Conservation (phyloP, 108 stramenopile genomes). For the Pseudonitzschia multiseries region DNA sequence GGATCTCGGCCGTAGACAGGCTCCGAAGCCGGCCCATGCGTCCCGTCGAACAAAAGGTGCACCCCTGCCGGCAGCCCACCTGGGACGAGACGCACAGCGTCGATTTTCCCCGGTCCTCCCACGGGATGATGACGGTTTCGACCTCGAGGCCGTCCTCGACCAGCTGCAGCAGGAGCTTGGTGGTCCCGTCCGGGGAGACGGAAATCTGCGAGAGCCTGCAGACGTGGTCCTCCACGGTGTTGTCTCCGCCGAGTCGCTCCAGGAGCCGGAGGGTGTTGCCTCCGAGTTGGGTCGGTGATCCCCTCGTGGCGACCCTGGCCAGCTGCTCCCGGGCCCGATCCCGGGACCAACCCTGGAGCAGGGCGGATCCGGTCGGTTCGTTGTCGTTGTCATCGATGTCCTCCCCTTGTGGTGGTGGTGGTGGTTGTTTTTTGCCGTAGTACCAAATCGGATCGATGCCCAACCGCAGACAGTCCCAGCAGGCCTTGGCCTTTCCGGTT, state of each 20-base stretch:
- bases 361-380: slow-evolving; percentile 15
- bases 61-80: slow-evolving; percentile 87
- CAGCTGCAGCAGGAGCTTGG: slow-evolving; percentile 52
- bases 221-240: slow-evolving; percentile 24
- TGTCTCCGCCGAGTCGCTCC: neutral
- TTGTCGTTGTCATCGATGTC: slow-evolving; percentile 12
- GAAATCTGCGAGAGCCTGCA: slow-evolving; percentile 28
- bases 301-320: neutral
- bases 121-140: slow-evolving; percentile 66
- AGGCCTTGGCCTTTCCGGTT: slow-evolving; percentile 46
- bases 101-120: slow-evolving; percentile 48
- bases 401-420: too few relatives aligned
- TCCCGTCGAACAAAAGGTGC: slow-evolving; percentile 87
- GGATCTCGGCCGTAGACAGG: slow-evolving; percentile 70
- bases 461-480: slow-evolving; percentile 52
- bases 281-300: slow-evolving; percentile 16
- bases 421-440: slow-evolving; percentile 12
- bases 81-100: slow-evolving; percentile 85
- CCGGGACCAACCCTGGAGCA: slow-evolving; percentile 23
- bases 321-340: slow-evolving; percentile 14
- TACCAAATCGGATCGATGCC: slow-evolving; percentile 66
- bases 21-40: slow-evolving; percentile 77
- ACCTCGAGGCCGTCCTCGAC: slow-evolving; percentile 36
- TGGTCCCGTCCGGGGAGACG: slow-evolving; percentile 56
- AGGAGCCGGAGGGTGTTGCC: slow-evolving; percentile 8